phyloP scores from a whole-genome alignment of 495 filamentous ascomycete genomes.

The Podospora anserina region DNA sequence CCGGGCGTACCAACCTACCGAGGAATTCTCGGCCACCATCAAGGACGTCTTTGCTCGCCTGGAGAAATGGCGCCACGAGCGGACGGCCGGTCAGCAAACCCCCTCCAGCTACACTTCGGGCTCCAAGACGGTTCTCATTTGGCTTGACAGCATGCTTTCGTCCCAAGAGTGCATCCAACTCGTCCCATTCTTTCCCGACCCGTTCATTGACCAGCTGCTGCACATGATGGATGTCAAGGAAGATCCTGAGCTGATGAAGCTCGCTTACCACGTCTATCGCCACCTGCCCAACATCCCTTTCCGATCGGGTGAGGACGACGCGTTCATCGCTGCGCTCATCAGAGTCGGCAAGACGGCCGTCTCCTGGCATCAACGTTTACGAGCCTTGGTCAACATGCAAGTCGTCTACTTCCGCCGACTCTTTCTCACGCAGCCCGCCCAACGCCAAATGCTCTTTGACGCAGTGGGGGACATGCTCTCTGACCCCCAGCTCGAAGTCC shows the following conservation, averaged over 20 bases:
- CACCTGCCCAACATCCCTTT: constrained; percentile 96
- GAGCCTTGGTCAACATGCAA: constrained; percentile 98
- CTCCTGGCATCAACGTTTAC: constrained; percentile 95
- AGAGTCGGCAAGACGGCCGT: constrained; percentile 79
- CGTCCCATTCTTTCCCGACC: constrained; percentile 82
- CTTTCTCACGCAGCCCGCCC: constrained; percentile 76
- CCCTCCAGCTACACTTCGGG: constrained; percentile 93
- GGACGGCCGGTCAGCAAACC: constrained; percentile 84
- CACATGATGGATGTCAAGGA: constrained; percentile 99
- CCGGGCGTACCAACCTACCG: constrained; percentile 73
- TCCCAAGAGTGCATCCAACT: constrained; percentile 91
- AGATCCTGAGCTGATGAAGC: constrained; percentile 88
- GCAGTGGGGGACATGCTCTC: constrained; percentile 92
- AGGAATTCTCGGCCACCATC: constrained; percentile 71
- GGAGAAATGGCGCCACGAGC: constrained; percentile 81
- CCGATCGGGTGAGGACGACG: constrained; percentile 74
- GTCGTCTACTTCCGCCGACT: constrained; percentile 97
- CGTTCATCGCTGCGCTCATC: constrained; percentile 81
- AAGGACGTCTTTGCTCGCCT: constrained; percentile 74
- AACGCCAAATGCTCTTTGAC: constrained; percentile 79
- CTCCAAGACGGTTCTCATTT: constrained; percentile 91
- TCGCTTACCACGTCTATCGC: constrained; percentile 96
- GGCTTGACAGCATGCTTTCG: constrained; percentile 88
- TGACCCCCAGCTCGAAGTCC: constrained; percentile 89
- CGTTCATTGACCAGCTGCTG: constrained; percentile 84